Evolutionary conservation across 768 basidiomycete genomes (phyloP), one percentile per base, ranked within the genome.

Genomic region (Clathrus columnatus): DNA sequence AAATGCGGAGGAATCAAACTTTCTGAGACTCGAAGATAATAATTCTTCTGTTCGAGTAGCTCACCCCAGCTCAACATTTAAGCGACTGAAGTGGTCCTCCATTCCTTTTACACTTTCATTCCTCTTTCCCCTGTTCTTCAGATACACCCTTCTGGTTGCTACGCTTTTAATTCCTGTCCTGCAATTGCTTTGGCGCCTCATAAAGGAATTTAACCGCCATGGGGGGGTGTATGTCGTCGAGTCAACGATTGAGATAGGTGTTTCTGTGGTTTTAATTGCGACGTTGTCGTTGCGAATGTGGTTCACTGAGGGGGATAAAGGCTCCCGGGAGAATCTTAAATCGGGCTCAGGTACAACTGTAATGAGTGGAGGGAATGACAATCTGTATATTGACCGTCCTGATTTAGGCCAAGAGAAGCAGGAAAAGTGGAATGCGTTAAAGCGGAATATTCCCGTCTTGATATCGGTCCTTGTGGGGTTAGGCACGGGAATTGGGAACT

Each of bases 121-220:
- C 10, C 11, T 36, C n/a, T 36, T 36, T 36, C 14, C 85, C 20
- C 63, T 71, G 10, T 18, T 79, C 26, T 67, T 85, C 47, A 78
- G 84, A 57, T 79, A 75, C 71, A 59, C 62, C 28, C 71, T 81
- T 7, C 64, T 88, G 26, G 59, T 69, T 5, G 64, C 75, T 21
- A 68, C 75, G 20, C 49, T 82, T 36, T 57, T 71, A 36, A 74
- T 83, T 48, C 72, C 80, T 18, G 60, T 77, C 43, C 70, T 90
- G 43, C 84, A 89, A 64, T 72, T 82, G 23, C 49, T 83, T 7
- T 88, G 84, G 83, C 75, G 85, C 14, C 66, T 81, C 20, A 66
- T 73, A 5, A 60, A 64, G 49, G 49, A 63, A 41, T 64, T 76
- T 64, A 63, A 63, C 50, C 63, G 61, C 45, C 71, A 73, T 57